Conservation (phyloP, 768 basidiomycete genomes). For the Terana coerulea region DNA sequence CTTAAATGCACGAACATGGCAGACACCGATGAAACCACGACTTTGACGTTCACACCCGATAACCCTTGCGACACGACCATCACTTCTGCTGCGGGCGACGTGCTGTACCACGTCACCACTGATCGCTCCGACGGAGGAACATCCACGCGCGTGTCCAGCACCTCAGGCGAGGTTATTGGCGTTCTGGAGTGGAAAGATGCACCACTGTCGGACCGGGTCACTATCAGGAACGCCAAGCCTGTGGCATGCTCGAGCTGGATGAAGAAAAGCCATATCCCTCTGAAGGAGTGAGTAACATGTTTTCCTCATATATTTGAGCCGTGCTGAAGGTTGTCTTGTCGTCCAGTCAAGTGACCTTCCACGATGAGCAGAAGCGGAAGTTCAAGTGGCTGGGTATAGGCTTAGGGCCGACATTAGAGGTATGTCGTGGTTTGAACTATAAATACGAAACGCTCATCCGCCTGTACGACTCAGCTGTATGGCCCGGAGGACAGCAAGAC, state of each 20-base stretch:
- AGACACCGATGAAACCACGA: neutral
- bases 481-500: conserved; percentile 29
- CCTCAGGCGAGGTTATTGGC: conserved; percentile 30
- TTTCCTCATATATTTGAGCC: too few species aligned
- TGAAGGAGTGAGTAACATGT: conserved; percentile 37
- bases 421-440: too few species aligned
- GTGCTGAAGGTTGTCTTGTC: neutral
- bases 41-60: conserved; percentile 28
- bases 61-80: conserved; percentile 40
- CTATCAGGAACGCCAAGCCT: conserved; percentile 29
- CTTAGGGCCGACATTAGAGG: conserved; percentile 28
- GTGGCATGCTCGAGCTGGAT: conserved; percentile 34
- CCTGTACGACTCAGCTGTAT: too few species aligned
- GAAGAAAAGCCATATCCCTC: conserved; percentile 36
- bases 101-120: conserved; percentile 34
- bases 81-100: conserved; percentile 26
- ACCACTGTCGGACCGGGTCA: conserved; percentile 36
- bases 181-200: conserved; percentile 38
- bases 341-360: conserved; percentile 34
- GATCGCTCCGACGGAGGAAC: conserved; percentile 26
- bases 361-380: conserved; percentile 30
- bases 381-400: conserved; percentile 41
- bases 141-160: conserved; percentile 30
- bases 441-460: too few species aligned
- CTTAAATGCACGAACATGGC: too few species aligned